Evolutionary conservation across 148 eudicot genomes (phyloP).

Genomic region (Talinum fruticosum): DNA sequence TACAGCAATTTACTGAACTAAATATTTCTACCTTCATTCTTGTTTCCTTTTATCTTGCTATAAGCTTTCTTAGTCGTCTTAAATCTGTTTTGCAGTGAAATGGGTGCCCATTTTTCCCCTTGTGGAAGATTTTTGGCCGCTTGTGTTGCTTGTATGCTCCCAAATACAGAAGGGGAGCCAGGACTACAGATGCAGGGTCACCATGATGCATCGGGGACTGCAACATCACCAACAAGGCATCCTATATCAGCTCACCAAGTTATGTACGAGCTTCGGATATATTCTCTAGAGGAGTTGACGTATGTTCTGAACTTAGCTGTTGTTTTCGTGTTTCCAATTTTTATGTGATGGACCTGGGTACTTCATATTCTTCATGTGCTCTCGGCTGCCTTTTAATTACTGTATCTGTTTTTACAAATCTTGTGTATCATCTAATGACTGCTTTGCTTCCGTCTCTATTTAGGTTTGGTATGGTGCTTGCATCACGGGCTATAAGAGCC

Average conservation of each 20-base stretch:
- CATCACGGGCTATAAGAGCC: constrained; percentile 95
- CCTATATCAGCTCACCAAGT: constrained; percentile 91
- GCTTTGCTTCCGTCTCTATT: constrained; percentile 11
- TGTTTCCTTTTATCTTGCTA: not conserved
- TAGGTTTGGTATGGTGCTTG: constrained; percentile 88
- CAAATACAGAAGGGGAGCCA: constrained; percentile 65
- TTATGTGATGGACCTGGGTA: not conserved
- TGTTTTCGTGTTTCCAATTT: not conserved
- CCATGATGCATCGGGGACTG: constrained; percentile 52
- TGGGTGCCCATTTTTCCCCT: constrained; percentile 99
- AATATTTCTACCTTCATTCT: not conserved
- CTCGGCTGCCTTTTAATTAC: not conserved
- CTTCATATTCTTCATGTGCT: too few species aligned
- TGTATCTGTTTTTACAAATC: not conserved
- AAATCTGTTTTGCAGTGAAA: constrained; percentile 67
- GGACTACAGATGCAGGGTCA: constrained; percentile 55
- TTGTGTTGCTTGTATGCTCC: constrained; percentile 93
- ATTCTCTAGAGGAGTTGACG: constrained; percentile 96
- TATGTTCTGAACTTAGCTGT: constrained; percentile 33
- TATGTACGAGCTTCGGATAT: constrained; percentile 92
- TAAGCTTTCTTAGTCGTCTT: constrained; percentile 7
- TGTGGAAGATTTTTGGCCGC: constrained; percentile 97
- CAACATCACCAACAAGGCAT: constrained; percentile 93
- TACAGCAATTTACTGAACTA: not conserved
- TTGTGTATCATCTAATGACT: not conserved